Evolutionary conservation across 106 monocot genomes (phyloP), one percentile per base, ranked within the genome.

Genomic region (Apostasia shenzhenica): DNA sequence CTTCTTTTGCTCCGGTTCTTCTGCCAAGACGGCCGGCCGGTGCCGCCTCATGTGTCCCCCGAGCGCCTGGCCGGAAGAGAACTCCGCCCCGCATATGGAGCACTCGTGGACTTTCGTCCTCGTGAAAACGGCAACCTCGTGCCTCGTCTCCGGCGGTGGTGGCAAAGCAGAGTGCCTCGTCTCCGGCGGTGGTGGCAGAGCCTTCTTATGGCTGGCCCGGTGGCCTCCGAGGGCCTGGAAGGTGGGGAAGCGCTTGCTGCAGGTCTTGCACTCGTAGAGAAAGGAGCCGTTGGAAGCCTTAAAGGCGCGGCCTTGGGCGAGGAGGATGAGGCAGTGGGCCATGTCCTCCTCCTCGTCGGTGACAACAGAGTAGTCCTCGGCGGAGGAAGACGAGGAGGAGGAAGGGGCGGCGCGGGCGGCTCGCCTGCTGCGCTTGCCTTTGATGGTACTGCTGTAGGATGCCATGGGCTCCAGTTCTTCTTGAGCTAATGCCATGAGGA

Each of bases 1-100:
- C 73, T 84, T 82, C 14, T 57, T 57, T 8, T 54, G 39, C 53
- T 8, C 42, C 4, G 9, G 39, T 7, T 55, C 72, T 0, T 69
- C 12, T 2, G 42, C 6, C 3, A 55, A 45, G 4, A 60, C 14
- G 38, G 56, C 44, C 66, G 85, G 74, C 69, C 88, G 62, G 91
- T 95, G 95, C 67, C 95, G 78, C 60, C 91, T 77, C 95, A 95
- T 95, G 78, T 95, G 95, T 3, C 95, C 95, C n/a, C 95, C 95
- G 4, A 95, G 78, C 1, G 95, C 95, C 69, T 95, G 95, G 6
- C 95, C 95, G 2, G 95, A 88, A 8, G 80, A 76, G 76, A 95
- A 95, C 70, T 86, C 95, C 9, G 86, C 68, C 4, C 88, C 83
- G 52, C 95, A 95, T 59, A 91, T 81, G 7, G 81, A 80, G 67